Evolutionary conservation across 768 basidiomycete genomes (phyloP).

Genomic region (Auricularia heimuer): DNA sequence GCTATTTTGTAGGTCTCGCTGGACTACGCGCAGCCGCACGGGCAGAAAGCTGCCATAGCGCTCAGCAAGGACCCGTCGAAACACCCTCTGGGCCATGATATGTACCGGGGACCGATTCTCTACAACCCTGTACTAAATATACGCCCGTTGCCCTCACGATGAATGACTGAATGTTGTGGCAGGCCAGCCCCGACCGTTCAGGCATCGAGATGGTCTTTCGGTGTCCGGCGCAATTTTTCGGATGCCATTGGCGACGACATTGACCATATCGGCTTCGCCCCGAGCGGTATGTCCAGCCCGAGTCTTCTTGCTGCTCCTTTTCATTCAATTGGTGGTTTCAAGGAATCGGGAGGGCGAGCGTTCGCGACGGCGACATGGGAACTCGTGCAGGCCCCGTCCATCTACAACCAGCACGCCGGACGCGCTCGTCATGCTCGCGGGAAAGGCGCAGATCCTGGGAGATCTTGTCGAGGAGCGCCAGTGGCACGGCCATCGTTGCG

Average conservation of each 20-base stretch:
- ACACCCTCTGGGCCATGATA: slow-evolving; percentile 16
- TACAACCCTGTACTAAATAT: slow-evolving; percentile 25
- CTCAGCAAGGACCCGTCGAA: slow-evolving; percentile 33
- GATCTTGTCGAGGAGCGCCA: slow-evolving; percentile 9
- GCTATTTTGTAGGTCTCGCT: slow-evolving; percentile 30
- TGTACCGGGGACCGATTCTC: slow-evolving; percentile 35
- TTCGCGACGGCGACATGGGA: slow-evolving; percentile 2
- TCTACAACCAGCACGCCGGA: slow-evolving; percentile 4
- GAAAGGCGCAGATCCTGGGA: slow-evolving; percentile 1
- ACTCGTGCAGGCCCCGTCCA: not conserved
- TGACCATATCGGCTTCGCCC: slow-evolving; percentile 7
- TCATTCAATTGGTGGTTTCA: not conserved
- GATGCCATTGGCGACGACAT: slow-evolving; percentile 5
- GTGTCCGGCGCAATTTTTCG: not conserved
- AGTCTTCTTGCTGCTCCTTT: not conserved
- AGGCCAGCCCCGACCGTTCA: slow-evolving; percentile 38
- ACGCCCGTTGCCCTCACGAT: not conserved
- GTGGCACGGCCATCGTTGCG: slow-evolving; percentile 18
- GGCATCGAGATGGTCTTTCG: slow-evolving; percentile 25
- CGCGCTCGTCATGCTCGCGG: not conserved
- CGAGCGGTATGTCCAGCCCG: not conserved
- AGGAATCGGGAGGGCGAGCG: not conserved
- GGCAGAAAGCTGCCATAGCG: slow-evolving; percentile 32
- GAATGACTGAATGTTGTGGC: not conserved
- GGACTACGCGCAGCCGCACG: slow-evolving; percentile 32